Evolutionary conservation across 1,284 basidiomycete genomes (phyloP), one percentile per base, ranked within the genome.

Genomic region (Apiotrichum laibachii): DNA sequence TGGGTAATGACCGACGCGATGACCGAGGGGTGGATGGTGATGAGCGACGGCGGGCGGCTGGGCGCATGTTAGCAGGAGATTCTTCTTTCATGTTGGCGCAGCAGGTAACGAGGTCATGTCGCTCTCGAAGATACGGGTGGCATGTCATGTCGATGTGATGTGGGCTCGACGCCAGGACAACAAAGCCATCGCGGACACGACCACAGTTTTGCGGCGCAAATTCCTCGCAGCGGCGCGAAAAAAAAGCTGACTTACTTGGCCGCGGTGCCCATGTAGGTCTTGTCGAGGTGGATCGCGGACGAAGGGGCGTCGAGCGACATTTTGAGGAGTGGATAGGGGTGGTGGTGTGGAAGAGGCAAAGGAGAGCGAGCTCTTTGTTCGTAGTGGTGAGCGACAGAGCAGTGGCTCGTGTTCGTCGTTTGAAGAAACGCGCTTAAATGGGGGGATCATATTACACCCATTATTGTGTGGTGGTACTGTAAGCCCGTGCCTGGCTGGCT

Each of bases 1-100:
- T 99, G 95, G 80, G 98, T 95, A 65, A 99, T 87, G 81, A 98
- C 93, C 59, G 91, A 88, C 75, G 97, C 93, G 59, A 99, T 85
- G 10, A 92, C 91, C 53, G 90, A 88, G n/a, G 93, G 92, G 76
- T 93, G 91, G 60, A 95, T 84, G 46, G 87, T 89, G 58, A 94
- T 85, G 57, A 82, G 85, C 37, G 86, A 85, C 39, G 89, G 86
- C 61, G 87, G 80, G 63, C 88, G 88, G 56, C 73, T 77, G 62
- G 13, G 37, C 5, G 37, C 18, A 47, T 22, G 48, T 53, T 33
- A 60, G 60, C 7, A 7, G 26, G 26, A 31, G 26, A 31, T 31
- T 31, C 26, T 31, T 31, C 26, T 7, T 31, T 31, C 26, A 7
- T 31, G 4, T 31, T 31, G 26, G 26, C 26, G 26, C 26, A 31